phyloP scores from a whole-genome alignment of 306 rosid species.

The Gynostemma pentaphyllum region DNA sequence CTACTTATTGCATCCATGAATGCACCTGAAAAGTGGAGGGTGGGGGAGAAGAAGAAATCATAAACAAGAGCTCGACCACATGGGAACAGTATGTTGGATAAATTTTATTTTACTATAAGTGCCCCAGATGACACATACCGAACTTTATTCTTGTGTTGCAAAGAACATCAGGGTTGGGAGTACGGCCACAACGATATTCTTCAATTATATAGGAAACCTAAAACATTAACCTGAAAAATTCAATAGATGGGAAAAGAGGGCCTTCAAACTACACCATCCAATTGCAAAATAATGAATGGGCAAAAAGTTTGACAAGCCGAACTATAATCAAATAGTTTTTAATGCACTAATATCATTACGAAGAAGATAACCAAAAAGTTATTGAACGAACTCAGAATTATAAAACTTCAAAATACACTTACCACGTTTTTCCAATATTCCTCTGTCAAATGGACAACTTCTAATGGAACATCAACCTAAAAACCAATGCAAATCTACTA shows the following conservation, averaged over 20 bases:
- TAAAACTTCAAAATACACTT: slow-evolving; percentile 19
- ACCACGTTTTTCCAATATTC: slow-evolving; percentile 95
- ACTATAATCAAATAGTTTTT: neutral
- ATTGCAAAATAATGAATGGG: neutral
- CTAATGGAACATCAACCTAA: slow-evolving; percentile 69
- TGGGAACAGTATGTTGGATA: neutral
- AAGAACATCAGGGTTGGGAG: slow-evolving; percentile 88
- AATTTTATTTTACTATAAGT: slow-evolving; percentile 2
- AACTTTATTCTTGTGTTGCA: slow-evolving; percentile 95
- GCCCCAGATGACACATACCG: slow-evolving; percentile 34
- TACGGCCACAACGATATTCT: slow-evolving; percentile 85
- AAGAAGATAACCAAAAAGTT: neutral
- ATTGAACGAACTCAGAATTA: neutral
- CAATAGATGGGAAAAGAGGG: neutral
- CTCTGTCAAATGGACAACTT: slow-evolving; percentile 89
- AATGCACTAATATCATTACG: neutral
- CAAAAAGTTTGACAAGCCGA: neutral
- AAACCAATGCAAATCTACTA: slow-evolving; percentile 9
- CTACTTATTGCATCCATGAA: slow-evolving; percentile 75
- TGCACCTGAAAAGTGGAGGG: slow-evolving; percentile 46
- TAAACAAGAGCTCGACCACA: neutral
- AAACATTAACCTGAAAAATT: slow-evolving; percentile 14
- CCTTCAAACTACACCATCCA: neutral
- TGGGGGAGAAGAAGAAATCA: neutral
- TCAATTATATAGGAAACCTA: slow-evolving; percentile 83